Base-by-base conservation (phyloP, 2,329 filamentous ascomycete genomes). In the Zymoseptoria crescenta region DNA sequence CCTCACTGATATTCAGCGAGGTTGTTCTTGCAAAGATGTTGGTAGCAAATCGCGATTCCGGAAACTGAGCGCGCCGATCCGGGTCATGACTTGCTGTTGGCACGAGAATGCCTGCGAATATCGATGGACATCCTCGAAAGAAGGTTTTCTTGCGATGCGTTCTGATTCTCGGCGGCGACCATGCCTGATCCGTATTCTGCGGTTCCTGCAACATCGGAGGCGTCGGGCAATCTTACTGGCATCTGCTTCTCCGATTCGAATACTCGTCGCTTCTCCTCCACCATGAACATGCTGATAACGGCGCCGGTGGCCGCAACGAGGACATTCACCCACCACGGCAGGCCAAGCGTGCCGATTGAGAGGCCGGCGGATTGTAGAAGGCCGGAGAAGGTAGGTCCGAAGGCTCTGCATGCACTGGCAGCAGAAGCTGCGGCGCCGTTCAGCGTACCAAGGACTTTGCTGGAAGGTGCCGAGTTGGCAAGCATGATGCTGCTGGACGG, bases 311-410 rank as follows among this genome's bases (percentile, higher is more conserved):
- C 75, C 35, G 91, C 89, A 30, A 96, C 84, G 3, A 88, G 68
- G 8, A 88, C 90, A 64, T 87, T 92, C 62, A 86, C 86, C 94
- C 94, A 99, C 93, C 94, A 99, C 0, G 91, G 88, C 35, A 96
- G 80, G 20, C 91, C 91, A 4, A 91, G 93, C 72, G 91, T 93
- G 41, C 92, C 91, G 6, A 86, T 81, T 64, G 85, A 81, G 41
- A 95, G 81, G 55, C 94, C 94, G 56, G 87, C 79, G 4, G 91
- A 84, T 74, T 96, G 95, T 24, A 97, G 81, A 28, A 91, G 78
- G 1, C 94, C 94, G 2, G 92, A 95, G 2, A 96, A 77, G 0
- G 90, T 92, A 1, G 94, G 94, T 0, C 93, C 93, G 62, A 96
- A 87, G 0, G 91, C 91, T 57, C 94, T 84, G 72, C 87, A 92